Evolutionary conservation across 805 yeast species (phyloP).

Genomic region (Starmerella floricola): DNA sequence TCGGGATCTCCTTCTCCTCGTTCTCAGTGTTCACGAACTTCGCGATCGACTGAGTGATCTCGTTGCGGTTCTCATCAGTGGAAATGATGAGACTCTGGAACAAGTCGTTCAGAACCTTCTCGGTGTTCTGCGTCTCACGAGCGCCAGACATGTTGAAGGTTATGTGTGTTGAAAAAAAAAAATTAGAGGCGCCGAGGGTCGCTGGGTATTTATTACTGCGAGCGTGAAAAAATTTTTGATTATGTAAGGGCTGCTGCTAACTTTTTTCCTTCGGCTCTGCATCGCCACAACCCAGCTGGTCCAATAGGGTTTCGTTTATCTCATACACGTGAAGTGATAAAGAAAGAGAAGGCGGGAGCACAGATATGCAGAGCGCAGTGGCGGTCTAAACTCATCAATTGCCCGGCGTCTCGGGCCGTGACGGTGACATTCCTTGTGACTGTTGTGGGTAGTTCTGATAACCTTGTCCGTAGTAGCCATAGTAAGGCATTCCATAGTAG

Average conservation of each 20-base stretch:
- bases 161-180: slow-evolving; percentile 1
- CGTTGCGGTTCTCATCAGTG: slow-evolving; percentile 60
- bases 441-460: neutral
- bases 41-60: slow-evolving; percentile 80
- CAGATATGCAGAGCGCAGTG: too few relatives aligned
- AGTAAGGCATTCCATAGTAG: slow-evolving; percentile 4
- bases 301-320: slow-evolving; percentile 1
- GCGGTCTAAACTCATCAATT: too few relatives aligned
- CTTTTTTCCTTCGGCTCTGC: neutral
- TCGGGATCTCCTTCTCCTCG: slow-evolving; percentile 97
- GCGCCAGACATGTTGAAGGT: slow-evolving; percentile 19
- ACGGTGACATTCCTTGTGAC: neutral
- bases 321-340: neutral
- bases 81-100: slow-evolving; percentile 88
- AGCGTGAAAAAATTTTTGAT: slow-evolving; percentile 5
- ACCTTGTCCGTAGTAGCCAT: neutral
- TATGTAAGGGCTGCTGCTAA: slow-evolving; percentile 1
- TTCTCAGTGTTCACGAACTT: slow-evolving; percentile 91
- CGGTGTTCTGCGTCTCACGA: slow-evolving; percentile 28
- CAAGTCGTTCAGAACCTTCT: slow-evolving; percentile 79
- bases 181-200: neutral
- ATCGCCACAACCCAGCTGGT: neutral
- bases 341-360: neutral
- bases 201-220: slow-evolving; percentile 14
- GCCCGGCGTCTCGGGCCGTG: too few relatives aligned